phyloP scores from a whole-genome alignment of 2,329 filamentous ascomycete species.

The Ceratocystis diversiconidia region DNA sequence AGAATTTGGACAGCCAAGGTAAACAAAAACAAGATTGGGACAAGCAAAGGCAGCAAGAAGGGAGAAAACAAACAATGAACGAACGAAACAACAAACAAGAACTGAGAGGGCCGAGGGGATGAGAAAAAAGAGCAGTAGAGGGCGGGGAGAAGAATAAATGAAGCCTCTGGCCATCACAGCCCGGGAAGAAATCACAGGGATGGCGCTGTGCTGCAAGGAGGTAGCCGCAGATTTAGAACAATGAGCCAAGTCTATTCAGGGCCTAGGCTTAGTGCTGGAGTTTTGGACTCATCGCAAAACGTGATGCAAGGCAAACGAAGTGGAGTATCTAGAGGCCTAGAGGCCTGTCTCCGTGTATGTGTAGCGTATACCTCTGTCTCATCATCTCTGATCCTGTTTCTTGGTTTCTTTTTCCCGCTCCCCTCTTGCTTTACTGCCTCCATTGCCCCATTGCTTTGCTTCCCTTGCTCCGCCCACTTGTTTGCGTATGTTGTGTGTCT shows the following conservation, averaged over 20 bases:
- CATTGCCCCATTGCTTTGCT: background rate
- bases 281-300: constrained; percentile 5
- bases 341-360: background rate
- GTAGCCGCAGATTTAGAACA: background rate
- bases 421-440: background rate
- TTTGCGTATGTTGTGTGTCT: background rate
- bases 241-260: background rate
- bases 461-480: background rate
- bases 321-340: background rate
- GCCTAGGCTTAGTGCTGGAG: background rate
- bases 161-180: background rate
- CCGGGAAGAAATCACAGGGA: background rate
- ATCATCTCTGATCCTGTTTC: background rate
- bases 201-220: background rate
- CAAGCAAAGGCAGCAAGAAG: background rate
- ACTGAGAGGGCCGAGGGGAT: background rate
- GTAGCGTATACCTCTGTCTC: background rate
- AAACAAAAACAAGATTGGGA: background rate
- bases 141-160: constrained; percentile 6
- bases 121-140: background rate
- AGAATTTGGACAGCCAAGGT: background rate
- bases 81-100: background rate
- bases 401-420: background rate
- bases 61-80: constrained; percentile 1
- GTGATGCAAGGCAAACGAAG: constrained; percentile 1